phyloP scores from a whole-genome alignment of 805 yeast genomes.

The Candida nitratophila region DNA sequence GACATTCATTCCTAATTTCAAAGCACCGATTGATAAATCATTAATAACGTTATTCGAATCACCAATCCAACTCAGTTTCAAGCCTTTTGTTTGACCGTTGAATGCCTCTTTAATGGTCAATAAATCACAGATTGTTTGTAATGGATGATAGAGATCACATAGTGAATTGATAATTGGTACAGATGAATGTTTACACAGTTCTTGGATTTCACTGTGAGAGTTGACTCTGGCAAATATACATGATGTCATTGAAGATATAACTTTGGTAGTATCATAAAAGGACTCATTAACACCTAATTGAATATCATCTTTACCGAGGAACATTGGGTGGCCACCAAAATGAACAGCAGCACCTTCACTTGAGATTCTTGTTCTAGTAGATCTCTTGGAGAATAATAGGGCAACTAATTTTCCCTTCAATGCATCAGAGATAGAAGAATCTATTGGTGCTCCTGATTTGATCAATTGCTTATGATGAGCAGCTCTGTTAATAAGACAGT shows the following conservation, averaged over 20 bases:
- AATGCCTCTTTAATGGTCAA: slow-evolving; percentile 80
- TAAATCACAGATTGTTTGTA: slow-evolving; percentile 91
- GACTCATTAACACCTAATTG: slow-evolving; percentile 95
- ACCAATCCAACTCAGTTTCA: slow-evolving; percentile 92
- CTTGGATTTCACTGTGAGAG: slow-evolving; percentile 72
- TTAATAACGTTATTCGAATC: slow-evolving; percentile 95
- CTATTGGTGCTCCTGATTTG: slow-evolving; percentile 40
- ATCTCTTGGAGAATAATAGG: slow-evolving; percentile 80
- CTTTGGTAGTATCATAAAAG: slow-evolving; percentile 79
- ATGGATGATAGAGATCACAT: slow-evolving; percentile 89
- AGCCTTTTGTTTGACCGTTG: slow-evolving; percentile 41
- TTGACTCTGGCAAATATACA: slow-evolving; percentile 95
- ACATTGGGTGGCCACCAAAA: slow-evolving; percentile 95
- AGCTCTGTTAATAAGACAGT: slow-evolving; percentile 67
- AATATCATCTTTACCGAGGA: slow-evolving; percentile 92
- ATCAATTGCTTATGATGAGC: slow-evolving; percentile 55
- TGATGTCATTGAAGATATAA: slow-evolving; percentile 93
- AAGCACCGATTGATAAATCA: slow-evolving; percentile 83
- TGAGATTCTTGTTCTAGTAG: slow-evolving; percentile 92
- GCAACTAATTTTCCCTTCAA: slow-evolving; percentile 79
- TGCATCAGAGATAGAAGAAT: slow-evolving; percentile 36
- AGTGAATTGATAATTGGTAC: slow-evolving; percentile 93
- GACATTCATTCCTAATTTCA: slow-evolving; percentile 77
- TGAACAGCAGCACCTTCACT: slow-evolving; percentile 91
- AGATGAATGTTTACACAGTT: slow-evolving; percentile 66